phyloP scores from a whole-genome alignment of 1,284 basidiomycete species.

The Ustilago tritici region DNA sequence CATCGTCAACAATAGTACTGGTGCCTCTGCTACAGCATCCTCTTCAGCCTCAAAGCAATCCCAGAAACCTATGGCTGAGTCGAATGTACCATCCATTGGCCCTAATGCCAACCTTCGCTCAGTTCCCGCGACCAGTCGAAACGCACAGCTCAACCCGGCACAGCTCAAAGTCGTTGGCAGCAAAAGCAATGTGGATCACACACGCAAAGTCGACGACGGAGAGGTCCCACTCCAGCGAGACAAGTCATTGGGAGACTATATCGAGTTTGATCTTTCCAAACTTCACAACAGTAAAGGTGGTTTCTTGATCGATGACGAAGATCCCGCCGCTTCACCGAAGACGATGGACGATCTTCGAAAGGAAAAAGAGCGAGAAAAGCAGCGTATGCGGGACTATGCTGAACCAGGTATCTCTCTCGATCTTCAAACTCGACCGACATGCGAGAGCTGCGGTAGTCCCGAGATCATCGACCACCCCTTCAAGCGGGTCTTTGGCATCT shows the following conservation, averaged over 20 bases:
- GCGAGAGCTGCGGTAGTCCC: constrained; percentile 57
- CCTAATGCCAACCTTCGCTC: constrained; percentile 48
- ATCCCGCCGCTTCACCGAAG: constrained; percentile 34
- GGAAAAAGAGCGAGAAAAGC: constrained; percentile 63
- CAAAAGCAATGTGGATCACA: constrained; percentile 39
- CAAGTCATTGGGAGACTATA: constrained; percentile 66
- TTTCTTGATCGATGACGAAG: constrained; percentile 64
- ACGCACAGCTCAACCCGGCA: constrained; percentile 42
- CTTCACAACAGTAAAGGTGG: constrained; percentile 68
- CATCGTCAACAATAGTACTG: constrained; percentile 12
- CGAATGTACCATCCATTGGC: constrained; percentile 35
- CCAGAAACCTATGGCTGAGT: constrained; percentile 6
- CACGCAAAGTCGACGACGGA: constrained; percentile 32
- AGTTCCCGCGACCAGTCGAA: constrained; percentile 50
- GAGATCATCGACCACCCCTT: constrained; percentile 64
- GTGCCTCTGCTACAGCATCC: constrained; percentile 5
- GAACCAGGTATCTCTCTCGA: constrained; percentile 65
- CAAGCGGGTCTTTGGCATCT: constrained; percentile 71
- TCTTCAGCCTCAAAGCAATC: not conserved
- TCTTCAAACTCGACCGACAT: constrained; percentile 49
- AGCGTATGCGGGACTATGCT: constrained; percentile 58
- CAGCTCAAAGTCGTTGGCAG: constrained; percentile 39
- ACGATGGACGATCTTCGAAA: constrained; percentile 63
- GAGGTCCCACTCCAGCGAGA: constrained; percentile 59
- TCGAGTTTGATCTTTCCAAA: constrained; percentile 68